Base-by-base conservation (phyloP, 306 rosid genomes). In the Oxytropis ochrocephala region DNA sequence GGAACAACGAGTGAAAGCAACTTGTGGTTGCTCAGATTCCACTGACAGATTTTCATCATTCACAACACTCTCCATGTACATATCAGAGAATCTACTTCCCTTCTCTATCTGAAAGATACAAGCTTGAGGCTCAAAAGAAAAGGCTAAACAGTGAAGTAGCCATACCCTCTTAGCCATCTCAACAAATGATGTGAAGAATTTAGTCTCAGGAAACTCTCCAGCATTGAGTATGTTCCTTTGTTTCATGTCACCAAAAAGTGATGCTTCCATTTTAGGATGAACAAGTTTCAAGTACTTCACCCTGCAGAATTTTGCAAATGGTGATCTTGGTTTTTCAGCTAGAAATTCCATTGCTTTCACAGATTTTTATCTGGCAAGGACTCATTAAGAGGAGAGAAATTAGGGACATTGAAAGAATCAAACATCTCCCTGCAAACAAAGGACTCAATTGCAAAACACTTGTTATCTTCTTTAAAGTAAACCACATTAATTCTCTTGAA, bases 91-190 rank as follows among this genome's bases (percentile, higher is more conserved):
- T 65, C 91, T 85, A 46, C 89, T 84, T 0, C 91, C 97, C 57
- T 73, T 87, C 50, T 50, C 75, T 24, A 81, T 85, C 83, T 83
- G 96, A 67, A 95, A 95, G 81, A 87, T 87, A 11, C 80, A 59
- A 11, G 86, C 97, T 64, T 82, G 75, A 0, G 89, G 85, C 29
- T 91, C 77, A 49, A 88, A 81, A 9, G 95, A 87, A 83, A 91
- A 91, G 50, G 96, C 96, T 47, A 95, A 38, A 80, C 95, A 91
- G 58, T 95, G 97, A 1, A 95, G 83, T 5, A 95, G 88, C 95
- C 95, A 95, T 12, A 91, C 86, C 82, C 89, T 67, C 77, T 86
- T 91, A 0, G 96, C 99, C 97, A 95, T 91, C 17, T 91, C 97
- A 3, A 83, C 77, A 66, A 95, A 95, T 0, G 84, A 60, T 5